A percentile compares a stretch with the other conserved stretches of the same genome.
Conservation (phyloP, 2,329 filamentous ascomycete species). For the Monilinia aucupariae region DNA sequence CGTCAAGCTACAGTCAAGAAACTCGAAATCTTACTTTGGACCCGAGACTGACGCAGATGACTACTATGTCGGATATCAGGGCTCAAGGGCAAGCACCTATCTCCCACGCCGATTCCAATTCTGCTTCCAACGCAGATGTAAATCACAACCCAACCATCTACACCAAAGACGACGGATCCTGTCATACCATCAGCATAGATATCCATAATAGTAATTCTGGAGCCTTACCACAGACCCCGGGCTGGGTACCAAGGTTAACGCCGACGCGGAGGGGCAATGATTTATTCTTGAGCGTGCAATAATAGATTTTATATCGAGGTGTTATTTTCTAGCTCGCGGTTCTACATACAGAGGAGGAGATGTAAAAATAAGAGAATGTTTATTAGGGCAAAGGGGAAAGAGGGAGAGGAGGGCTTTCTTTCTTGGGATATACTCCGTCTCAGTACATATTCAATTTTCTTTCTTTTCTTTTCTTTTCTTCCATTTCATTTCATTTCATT, state of each 20-base stretch:
- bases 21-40: neutral
- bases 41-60: slow-evolving; percentile 8
- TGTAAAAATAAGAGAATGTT: neutral
- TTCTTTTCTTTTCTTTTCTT: neutral
- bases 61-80: slow-evolving; percentile 30
- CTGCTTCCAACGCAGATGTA: neutral
- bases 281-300: slow-evolving; percentile 52
- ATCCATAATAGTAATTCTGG: neutral
- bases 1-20: neutral
- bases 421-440: neutral
- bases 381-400: neutral
- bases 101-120: neutral
- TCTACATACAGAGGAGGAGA: neutral
- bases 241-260: slow-evolving; percentile 60
- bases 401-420: neutral
- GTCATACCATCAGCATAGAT: neutral
- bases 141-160: neutral
- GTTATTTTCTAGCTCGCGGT: no score
- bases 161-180: neutral
- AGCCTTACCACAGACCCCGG: slow-evolving; percentile 43
- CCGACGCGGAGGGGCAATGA: slow-evolving; percentile 63
- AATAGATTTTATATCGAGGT: neutral
- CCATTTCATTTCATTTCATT: neutral
- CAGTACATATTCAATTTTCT: neutral
- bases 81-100: neutral